phyloP scores from a whole-genome alignment of 2,329 filamentous ascomycete species.

The Alternaria novae-zelandiae region DNA sequence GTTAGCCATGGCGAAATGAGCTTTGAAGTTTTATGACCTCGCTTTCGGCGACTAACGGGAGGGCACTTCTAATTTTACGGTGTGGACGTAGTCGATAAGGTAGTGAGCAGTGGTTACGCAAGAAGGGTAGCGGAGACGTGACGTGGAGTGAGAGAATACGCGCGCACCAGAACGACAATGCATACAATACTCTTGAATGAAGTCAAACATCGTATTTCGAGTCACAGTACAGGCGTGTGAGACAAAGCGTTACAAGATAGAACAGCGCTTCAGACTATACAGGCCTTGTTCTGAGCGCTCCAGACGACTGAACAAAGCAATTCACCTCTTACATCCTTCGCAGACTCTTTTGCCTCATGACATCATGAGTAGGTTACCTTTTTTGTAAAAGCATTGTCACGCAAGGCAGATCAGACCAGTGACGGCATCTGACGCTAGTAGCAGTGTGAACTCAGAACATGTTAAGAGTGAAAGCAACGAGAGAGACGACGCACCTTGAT shows the following conservation, averaged over 20 bases:
- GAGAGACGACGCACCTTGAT: not conserved
- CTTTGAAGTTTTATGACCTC: not conserved
- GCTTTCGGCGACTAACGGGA: not conserved
- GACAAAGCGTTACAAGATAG: conserved; percentile 2
- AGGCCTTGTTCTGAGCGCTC: not conserved
- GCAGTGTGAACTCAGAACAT: not conserved
- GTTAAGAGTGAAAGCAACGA: not conserved
- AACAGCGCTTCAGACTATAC: not conserved
- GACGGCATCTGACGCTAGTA: not conserved
- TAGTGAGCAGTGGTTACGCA: not conserved
- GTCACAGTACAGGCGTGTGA: not conserved
- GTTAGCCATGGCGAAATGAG: not conserved
- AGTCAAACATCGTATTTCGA: not conserved
- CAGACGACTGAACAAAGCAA: not conserved
- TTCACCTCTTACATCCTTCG: too few relatives aligned
- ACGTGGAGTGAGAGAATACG: not conserved
- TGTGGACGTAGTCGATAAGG: not conserved
- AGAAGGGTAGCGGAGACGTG: not conserved
- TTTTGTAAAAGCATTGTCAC: not conserved
- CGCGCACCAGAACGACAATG: not conserved
- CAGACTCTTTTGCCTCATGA: not conserved
- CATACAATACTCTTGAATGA: not conserved
- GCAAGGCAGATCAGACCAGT: not conserved
- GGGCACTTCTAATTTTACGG: not conserved
- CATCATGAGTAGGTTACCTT: not conserved